phyloP scores from a whole-genome alignment of 108 stramenopile genomes.

The Cyclotella atomus region DNA sequence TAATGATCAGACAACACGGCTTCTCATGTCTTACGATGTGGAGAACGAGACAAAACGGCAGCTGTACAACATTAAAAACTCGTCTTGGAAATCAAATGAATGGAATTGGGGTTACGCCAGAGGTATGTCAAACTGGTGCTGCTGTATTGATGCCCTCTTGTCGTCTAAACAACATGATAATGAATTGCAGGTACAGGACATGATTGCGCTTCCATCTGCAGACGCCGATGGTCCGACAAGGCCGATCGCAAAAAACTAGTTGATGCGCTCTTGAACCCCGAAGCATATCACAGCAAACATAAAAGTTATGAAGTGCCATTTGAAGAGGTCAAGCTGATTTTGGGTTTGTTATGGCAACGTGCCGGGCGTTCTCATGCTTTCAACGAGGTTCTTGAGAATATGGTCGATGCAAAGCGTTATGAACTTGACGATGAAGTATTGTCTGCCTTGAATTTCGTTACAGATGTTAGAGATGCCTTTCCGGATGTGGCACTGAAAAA shows the following conservation, averaged over 20 bases:
- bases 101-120: conserved; percentile 86
- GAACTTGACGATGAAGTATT: conserved; percentile 54
- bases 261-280: conserved; percentile 47
- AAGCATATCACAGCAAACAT: conserved; percentile 12
- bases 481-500: conserved; percentile 16
- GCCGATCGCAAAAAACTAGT: conserved; percentile 53
- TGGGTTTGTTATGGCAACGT: conserved; percentile 72
- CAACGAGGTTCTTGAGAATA: conserved; percentile 57
- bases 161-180: not conserved
- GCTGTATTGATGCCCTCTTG: too few relatives aligned
- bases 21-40: too few relatives aligned
- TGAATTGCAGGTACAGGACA: conserved; percentile 65
- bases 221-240: conserved; percentile 51
- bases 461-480: conserved; percentile 68
- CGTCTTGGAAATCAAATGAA: conserved; percentile 69
- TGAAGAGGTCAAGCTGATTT: conserved; percentile 83
- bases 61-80: conserved; percentile 71
- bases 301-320: conserved; percentile 40
- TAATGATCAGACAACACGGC: conserved; percentile 6
- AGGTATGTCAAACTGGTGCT: too few relatives aligned
- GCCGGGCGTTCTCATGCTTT: conserved; percentile 71
- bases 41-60: conserved; percentile 47
- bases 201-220: conserved; percentile 80
- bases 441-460: conserved; percentile 48
- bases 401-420: conserved; percentile 76